Conservation (phyloP, 192 early-diverging fungal species). For the Coemansia sp. region DNA sequence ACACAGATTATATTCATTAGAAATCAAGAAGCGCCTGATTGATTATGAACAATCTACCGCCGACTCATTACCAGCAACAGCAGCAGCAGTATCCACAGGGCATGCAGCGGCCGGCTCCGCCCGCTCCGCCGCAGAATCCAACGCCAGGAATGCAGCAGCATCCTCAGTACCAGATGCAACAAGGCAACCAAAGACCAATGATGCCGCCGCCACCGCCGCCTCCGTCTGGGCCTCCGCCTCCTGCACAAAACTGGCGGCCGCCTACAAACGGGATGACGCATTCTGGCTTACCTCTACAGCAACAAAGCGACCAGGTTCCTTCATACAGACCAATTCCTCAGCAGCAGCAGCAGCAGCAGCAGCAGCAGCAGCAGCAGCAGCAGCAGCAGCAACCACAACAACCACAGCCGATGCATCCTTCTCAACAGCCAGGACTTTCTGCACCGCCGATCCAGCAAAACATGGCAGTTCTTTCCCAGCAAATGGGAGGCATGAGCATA, state of each 20-base stretch:
- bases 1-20: neutral
- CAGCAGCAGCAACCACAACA: conserved; percentile 10
- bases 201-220: conserved; percentile 34
- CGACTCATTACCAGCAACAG: conserved; percentile 1
- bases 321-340: conserved; percentile 30
- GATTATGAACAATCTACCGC: conserved; percentile 24
- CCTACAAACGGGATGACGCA: conserved; percentile 27
- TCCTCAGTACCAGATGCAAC: conserved; percentile 11
- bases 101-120: conserved; percentile 20
- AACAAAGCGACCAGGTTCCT: conserved; percentile 14
- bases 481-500: conserved; percentile 44
- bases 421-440: conserved; percentile 1
- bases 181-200: conserved; percentile 2
- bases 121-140: conserved; percentile 14
- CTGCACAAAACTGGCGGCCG: conserved; percentile 31
- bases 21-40: neutral
- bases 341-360: conserved; percentile 22
- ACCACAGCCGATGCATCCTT: conserved; percentile 15
- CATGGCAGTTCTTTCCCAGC: conserved; percentile 26
- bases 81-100: conserved; percentile 15
- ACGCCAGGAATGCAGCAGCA: conserved; percentile 14
- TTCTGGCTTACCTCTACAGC: conserved; percentile 35
- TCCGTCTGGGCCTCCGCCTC: conserved; percentile 29
- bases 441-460: conserved; percentile 24
- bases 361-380: conserved; percentile 30